A percentile compares a stretch with the other conserved stretches of the same genome.
Evolutionary conservation across 2,329 filamentous ascomycete genomes (phyloP).

Genomic region (Exophiala aquamarina): DNA sequence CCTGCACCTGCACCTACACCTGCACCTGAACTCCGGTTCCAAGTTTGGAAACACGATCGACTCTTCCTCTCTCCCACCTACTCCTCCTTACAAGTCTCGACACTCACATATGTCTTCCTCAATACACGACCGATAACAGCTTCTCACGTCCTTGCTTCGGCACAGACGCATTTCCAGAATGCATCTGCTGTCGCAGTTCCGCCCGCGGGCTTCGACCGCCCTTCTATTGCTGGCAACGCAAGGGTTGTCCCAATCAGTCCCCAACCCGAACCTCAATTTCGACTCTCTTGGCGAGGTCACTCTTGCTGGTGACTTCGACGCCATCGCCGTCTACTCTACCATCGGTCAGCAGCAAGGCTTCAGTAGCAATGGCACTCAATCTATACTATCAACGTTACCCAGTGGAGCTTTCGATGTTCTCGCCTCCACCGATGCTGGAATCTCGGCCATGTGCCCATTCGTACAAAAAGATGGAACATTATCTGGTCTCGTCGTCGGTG

Average conservation of each 20-base stretch:
- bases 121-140: slow-evolving; percentile 18
- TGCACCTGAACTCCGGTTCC: slow-evolving; percentile 7
- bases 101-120: slow-evolving; percentile 22
- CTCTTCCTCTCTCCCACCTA: neutral
- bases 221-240: slow-evolving; percentile 19
- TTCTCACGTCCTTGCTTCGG: slow-evolving; percentile 21
- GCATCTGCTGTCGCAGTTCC: slow-evolving; percentile 25
- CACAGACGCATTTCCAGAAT: slow-evolving; percentile 23
- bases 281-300: slow-evolving; percentile 77
- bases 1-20: neutral
- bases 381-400: slow-evolving; percentile 77
- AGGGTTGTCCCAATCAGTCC: slow-evolving; percentile 44
- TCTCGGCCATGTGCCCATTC: slow-evolving; percentile 85
- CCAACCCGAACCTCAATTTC: slow-evolving; percentile 74
- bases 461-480: slow-evolving; percentile 64
- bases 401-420: slow-evolving; percentile 79
- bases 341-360: slow-evolving; percentile 72
- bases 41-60: slow-evolving; percentile 15
- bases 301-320: slow-evolving; percentile 84
- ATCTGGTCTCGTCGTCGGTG: slow-evolving; percentile 78
- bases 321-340: slow-evolving; percentile 86
- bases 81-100: neutral
- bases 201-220: slow-evolving; percentile 14
- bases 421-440: slow-evolving; percentile 76
- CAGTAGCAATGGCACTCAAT: slow-evolving; percentile 74